Evolutionary conservation across 495 filamentous ascomycete species (phyloP), one percentile per base, ranked within the genome.

Genomic region (Xylaria acuta): DNA sequence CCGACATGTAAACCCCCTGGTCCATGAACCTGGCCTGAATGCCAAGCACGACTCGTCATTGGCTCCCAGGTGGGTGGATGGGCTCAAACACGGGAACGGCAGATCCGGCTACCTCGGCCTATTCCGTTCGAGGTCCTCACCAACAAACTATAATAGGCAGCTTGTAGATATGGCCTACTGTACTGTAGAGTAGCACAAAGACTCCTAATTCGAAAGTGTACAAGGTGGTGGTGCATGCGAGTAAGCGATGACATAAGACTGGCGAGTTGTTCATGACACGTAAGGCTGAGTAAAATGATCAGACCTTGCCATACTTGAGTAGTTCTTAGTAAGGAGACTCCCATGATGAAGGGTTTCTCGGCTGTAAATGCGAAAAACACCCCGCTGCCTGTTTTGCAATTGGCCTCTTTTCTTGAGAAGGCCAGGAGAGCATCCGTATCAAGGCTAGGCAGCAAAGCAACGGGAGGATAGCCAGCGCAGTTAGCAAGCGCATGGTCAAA

Each of bases 21-120:
- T 62, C 18, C 32, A 14, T 25, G n/a, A 11, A 20, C 34, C 32
- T 34, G 34, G n/a, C n/a, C n/a, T n/a, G n/a, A n/a, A n/a, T n/a
- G n/a, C n/a, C n/a, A n/a, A n/a, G n/a, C n/a, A n/a, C n/a, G n/a
- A 20, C n/a, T 36, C 18, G 27, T 43, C 38, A 64, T 64, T 64
- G 62, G 62, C 62, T 41, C 22, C 38, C 62, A 25, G n/a, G n/a
- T n/a, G n/a, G 5, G 27, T 6, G 22, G 40, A 5, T 64, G 62
- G 40, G 12, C 62, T 45, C 62, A 64, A 36, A 7, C 1, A 64
- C 40, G 62, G 62, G n/a, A 43, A 40, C 62, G 62, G 62, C 62
- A 64, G 62, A 45, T 43, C 62, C 38, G 38, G 54, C 30, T 59
- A 8, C 25, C 49, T 53, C 49, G 32, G 54, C 30, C 54, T 59